A percentile compares a stretch with the other conserved stretches of the same genome.
These are phyloP conservation scores for Starmerella stigmatis DNA, from an alignment of 805 yeast species.

Conservation along the genomic window DNA sequence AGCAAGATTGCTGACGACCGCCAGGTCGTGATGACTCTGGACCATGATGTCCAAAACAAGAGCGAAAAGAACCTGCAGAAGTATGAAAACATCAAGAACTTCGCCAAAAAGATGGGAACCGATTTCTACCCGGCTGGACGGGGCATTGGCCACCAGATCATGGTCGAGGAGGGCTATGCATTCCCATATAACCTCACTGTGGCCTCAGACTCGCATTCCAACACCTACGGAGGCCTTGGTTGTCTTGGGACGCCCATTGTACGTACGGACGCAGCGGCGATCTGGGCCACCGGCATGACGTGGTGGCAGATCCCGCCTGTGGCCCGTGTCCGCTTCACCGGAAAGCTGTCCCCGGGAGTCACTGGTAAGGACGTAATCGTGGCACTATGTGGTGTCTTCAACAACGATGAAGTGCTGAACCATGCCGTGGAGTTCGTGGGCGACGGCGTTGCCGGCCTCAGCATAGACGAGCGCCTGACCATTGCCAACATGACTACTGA, in stretches of 20 bases:
- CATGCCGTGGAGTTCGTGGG: slow-evolving; percentile 34
- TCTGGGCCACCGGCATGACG: slow-evolving; percentile 99
- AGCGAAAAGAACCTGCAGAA: slow-evolving; percentile 78
- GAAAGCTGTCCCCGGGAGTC: slow-evolving; percentile 72
- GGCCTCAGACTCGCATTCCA: slow-evolving; percentile 96
- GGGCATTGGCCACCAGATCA: slow-evolving; percentile 98
- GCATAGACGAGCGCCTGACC: slow-evolving; percentile 41
- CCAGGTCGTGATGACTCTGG: slow-evolving; percentile 92
- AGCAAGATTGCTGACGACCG: slow-evolving; percentile 67
- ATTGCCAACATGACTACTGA: slow-evolving; percentile 90
- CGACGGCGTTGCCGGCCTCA: slow-evolving; percentile 25
- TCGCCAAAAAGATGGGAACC: slow-evolving; percentile 81
- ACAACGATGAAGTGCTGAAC: slow-evolving; percentile 85
- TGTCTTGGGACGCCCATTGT: slow-evolving; percentile 95
- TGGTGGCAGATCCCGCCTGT: slow-evolving; percentile 99
- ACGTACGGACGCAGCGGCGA: slow-evolving; percentile 96
- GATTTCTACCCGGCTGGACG: slow-evolving; percentile 98
- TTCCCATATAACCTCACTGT: slow-evolving; percentile 88
- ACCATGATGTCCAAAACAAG: slow-evolving; percentile 95
- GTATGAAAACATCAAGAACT: slow-evolving; percentile 76
- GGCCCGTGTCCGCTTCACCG: slow-evolving; percentile 79
- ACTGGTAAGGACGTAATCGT: slow-evolving; percentile 97
- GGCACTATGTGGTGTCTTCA: slow-evolving; percentile 84
- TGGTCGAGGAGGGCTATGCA: slow-evolving; percentile 98
- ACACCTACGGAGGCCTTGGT: slow-evolving; percentile 96